Conservation (phyloP, 805 yeast genomes). For the Kockiozyma suomiensis region DNA sequence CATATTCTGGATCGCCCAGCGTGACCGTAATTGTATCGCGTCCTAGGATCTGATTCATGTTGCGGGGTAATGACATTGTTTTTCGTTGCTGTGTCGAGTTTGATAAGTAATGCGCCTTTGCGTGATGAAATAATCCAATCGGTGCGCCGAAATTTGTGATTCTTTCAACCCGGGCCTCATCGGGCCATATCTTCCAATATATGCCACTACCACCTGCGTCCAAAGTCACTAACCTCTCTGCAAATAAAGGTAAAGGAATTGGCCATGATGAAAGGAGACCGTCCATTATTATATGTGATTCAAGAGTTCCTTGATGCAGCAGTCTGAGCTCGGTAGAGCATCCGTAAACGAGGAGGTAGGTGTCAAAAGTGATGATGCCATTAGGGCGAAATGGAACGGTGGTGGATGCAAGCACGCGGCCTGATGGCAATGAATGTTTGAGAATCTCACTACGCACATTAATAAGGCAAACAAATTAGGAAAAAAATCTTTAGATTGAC, state of each 20-base stretch:
- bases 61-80: not conserved
- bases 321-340: conserved; percentile 32
- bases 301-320: conserved; percentile 30
- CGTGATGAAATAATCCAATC: conserved; percentile 11
- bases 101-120: conserved; percentile 6
- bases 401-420: conserved; percentile 28
- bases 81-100: not conserved
- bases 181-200: conserved; percentile 34
- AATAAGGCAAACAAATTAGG: not conserved
- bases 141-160: conserved; percentile 29
- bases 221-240: conserved; percentile 33
- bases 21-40: conserved; percentile 1
- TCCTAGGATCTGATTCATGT: not conserved
- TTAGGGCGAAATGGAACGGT: conserved; percentile 32
- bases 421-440: conserved; percentile 35
- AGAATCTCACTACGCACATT: conserved; percentile 20
- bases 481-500: too few species aligned
- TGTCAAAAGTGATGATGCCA: conserved; percentile 25
- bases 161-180: conserved; percentile 30
- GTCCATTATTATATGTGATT: conserved; percentile 28
- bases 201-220: conserved; percentile 24
- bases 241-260: conserved; percentile 29
- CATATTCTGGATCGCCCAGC: conserved; percentile 24
- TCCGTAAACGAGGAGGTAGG: conserved; percentile 28
- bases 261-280: conserved; percentile 32